phyloP scores from a whole-genome alignment of 1,284 basidiomycete species.

The Coniophora puteana region DNA sequence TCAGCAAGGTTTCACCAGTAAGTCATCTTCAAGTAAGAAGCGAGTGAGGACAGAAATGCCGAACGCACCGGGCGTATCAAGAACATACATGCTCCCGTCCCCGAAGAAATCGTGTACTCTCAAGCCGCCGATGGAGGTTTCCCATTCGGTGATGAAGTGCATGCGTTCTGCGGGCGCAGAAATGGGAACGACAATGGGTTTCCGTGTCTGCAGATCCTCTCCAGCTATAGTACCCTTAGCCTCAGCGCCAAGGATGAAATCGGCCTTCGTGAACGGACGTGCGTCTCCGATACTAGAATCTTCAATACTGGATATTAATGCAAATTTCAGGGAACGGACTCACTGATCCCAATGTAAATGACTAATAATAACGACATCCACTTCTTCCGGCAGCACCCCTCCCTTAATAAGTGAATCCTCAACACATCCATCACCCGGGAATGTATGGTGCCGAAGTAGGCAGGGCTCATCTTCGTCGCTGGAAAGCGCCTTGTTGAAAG shows the following conservation, averaged over 20 bases:
- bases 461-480: no score
- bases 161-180: no score
- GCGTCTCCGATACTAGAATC: conserved; percentile 34
- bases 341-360: conserved; percentile 40
- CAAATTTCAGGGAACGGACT: conserved; percentile 29
- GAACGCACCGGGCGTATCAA: conserved; percentile 42
- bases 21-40: background rate
- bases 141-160: no score
- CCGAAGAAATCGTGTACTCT: conserved; percentile 46
- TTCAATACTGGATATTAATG: background rate
- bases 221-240: no score
- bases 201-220: no score
- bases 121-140: conserved; percentile 42
- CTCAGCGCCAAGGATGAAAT: conserved; percentile 38
- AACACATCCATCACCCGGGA: no score
- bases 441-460: conserved; percentile 34
- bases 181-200: no score
- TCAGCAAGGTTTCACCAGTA: no score
- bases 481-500: no score
- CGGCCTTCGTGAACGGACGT: conserved; percentile 37
- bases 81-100: conserved; percentile 52
- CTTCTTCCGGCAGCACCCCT: conserved; percentile 35
- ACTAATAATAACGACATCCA: conserved; percentile 41
- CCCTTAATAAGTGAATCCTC: conserved; percentile 42
- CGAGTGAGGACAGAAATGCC: no score